A percentile compares a stretch with the other conserved stretches of the same genome.
phyloP scores from a whole-genome alignment of 306 rosid species.

The Senna siamea region DNA sequence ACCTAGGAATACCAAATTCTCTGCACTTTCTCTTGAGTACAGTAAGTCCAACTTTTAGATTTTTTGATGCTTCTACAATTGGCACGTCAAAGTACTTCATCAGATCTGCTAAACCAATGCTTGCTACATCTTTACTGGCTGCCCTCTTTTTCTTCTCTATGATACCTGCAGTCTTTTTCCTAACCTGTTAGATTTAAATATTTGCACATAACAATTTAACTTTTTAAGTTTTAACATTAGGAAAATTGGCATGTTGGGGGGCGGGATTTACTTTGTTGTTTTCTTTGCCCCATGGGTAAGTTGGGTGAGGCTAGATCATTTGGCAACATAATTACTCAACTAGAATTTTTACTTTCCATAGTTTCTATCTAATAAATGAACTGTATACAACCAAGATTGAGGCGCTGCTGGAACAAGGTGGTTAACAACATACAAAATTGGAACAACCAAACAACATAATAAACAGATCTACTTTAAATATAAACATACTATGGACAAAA shows the following conservation, averaged over 20 bases:
- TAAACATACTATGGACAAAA: constrained; percentile 13
- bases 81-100: constrained; percentile 83
- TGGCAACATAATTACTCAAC: constrained; percentile 5
- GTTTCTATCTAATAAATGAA: constrained; percentile 5
- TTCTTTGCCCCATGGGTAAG: constrained; percentile 8
- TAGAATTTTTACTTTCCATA: constrained; percentile 21
- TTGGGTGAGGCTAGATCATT: constrained; percentile 20
- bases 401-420: constrained; percentile 7
- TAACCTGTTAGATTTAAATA: constrained; percentile 49
- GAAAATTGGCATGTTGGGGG: constrained; percentile 18
- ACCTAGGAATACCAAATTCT: constrained; percentile 90
- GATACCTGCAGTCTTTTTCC: constrained; percentile 52
- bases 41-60: constrained; percentile 79
- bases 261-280: not conserved
- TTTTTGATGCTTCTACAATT: constrained; percentile 80
- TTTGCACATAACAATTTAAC: constrained; percentile 30
- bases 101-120: constrained; percentile 72
- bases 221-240: not conserved
- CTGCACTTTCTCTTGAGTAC: constrained; percentile 90
- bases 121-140: constrained; percentile 65
- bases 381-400: constrained; percentile 11
- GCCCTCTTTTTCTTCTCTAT: constrained; percentile 74
- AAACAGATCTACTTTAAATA: not conserved
- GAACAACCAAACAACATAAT: not conserved
- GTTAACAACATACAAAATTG: constrained; percentile 8